Evolutionary conservation across 768 basidiomycete genomes (phyloP), one percentile per base, ranked within the genome.

Genomic region (Lentinula raphanica): DNA sequence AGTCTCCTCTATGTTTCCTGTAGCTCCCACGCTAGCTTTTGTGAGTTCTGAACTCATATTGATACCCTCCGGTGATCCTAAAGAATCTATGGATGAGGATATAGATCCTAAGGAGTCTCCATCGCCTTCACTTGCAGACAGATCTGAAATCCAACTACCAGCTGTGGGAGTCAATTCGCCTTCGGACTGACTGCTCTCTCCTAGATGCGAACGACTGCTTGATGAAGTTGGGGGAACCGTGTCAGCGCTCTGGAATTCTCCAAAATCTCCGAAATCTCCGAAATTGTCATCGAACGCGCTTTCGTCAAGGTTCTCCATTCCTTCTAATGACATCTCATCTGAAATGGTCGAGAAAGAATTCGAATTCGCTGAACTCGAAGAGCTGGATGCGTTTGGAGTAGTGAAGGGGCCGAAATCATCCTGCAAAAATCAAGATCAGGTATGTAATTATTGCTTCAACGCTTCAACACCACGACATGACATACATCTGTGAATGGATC

Each of bases 351-450:
- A 81, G 69, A 90, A 89, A 0, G 81, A 80, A 59, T 87, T 19
- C 29, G 76, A 71, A 39, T 72, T 71, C 0, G 76, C 65, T 35
- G 11, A n/a, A 36, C 3, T 36, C 7, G 35, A 36, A 39, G 51
- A 53, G 17, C 36, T 21, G 3, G 51, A 39, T 1, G 79, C 78
- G 1, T 83, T 77, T 1, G 84, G 66, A 66, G 90, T 88, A 1
- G 90, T 85, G 72, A 93, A 92, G 5, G 91, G 89, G 2, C 90
- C 91, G 68, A 90, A 90, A n/a, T 72, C 79, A 56, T 87, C 88
- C 70, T 88, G 72, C 0, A 46, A 32, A 8, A 19, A 35, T 23
- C 17, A 17, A 40, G 25, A 7, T 39, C 15, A n/a, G 17, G 42
- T 38, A 7, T 17, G 40, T 5, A 46, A 35, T n/a, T n/a, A n/a